Evolutionary conservation across 1,139 yeast species (phyloP).

Genomic region (Keqinozyma sinolaborantium): DNA sequence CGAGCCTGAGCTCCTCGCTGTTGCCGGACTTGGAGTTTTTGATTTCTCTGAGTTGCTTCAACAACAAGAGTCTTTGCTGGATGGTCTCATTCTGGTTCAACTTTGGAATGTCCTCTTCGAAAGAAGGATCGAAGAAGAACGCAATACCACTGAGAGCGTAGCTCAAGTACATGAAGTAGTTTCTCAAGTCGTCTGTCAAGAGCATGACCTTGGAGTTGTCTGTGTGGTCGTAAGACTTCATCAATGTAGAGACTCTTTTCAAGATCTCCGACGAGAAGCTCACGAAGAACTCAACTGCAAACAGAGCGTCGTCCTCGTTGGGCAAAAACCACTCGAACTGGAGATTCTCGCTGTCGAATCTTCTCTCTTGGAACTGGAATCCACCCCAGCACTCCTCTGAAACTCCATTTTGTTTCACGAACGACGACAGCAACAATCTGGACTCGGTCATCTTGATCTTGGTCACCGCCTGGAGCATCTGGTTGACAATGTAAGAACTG

Average conservation of each 20-base stretch:
- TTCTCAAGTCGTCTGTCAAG: conserved; percentile 48
- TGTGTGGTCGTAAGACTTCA: conserved; percentile 22
- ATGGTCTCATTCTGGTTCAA: conserved; percentile 30
- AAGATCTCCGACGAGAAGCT: conserved; percentile 45
- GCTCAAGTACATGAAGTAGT: conserved; percentile 54
- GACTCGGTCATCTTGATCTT: conserved; percentile 55
- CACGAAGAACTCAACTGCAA: conserved; percentile 61
- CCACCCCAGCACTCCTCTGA: conserved; percentile 70
- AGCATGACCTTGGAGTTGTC: conserved; percentile 17
- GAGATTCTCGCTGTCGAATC: conserved; percentile 40
- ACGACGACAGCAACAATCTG: conserved; percentile 46
- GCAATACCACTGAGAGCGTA: conserved; percentile 74
- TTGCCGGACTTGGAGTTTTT: conserved; percentile 20
- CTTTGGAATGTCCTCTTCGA: conserved; percentile 44
- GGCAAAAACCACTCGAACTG: conserved; percentile 79
- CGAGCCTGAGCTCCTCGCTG: conserved; percentile 24
- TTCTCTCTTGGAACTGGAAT: conserved; percentile 48
- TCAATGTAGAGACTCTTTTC: conserved; percentile 35
- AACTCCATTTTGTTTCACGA: conserved; percentile 26
- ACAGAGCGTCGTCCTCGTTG: conserved; percentile 47
- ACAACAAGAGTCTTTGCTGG: conserved; percentile 29
- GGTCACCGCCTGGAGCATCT: conserved; percentile 62
- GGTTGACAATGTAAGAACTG: conserved; percentile 54
- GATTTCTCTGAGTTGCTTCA: conserved; percentile 28
- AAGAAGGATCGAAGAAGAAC: conserved; percentile 67